phyloP scores from a whole-genome alignment of 805 yeast species.

The Saturnispora zaruensis region DNA sequence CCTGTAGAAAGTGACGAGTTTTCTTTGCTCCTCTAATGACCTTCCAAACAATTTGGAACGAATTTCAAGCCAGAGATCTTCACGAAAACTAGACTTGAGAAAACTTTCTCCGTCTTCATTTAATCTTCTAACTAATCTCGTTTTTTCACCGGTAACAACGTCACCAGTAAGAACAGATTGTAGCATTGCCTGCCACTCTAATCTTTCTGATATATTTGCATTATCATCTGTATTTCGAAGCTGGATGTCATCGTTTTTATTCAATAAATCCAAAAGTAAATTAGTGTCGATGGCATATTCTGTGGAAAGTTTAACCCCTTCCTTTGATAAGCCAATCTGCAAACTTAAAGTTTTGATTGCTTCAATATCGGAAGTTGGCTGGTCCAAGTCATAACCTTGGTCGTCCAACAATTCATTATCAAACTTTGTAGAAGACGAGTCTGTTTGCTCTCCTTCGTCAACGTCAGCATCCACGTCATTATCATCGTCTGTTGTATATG shows the following conservation, averaged over 20 bases:
- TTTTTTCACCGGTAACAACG: constrained; percentile 84
- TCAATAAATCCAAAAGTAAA: constrained; percentile 26
- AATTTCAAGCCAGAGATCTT: constrained; percentile 81
- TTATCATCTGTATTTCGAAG: constrained; percentile 23
- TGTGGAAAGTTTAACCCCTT: constrained; percentile 28
- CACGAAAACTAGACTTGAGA: constrained; percentile 48
- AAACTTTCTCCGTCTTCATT: constrained; percentile 38
- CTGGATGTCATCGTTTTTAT: constrained; percentile 31
- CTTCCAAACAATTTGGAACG: constrained; percentile 76
- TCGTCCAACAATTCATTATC: constrained; percentile 7
- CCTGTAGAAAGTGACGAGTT: constrained; percentile 59
- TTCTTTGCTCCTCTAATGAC: constrained; percentile 67
- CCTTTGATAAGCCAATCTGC: constrained; percentile 27
- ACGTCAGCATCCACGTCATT: constrained; percentile 26
- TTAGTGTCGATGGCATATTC: constrained; percentile 31
- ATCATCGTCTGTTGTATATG: constrained; percentile 21
- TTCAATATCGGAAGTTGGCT: constrained; percentile 18
- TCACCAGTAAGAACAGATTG: constrained; percentile 89
- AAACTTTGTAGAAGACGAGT: constrained; percentile 1
- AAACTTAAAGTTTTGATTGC: constrained; percentile 26
- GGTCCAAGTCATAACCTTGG: constrained; percentile 14
- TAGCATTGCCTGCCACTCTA: constrained; percentile 96
- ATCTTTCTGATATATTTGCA: constrained; percentile 51
- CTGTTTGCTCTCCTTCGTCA: constrained; percentile 4
- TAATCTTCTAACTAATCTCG: constrained; percentile 51